These are phyloP conservation scores for Candida cerambycidarum DNA, from an alignment of 805 yeast species.

Conservation along the genomic window DNA sequence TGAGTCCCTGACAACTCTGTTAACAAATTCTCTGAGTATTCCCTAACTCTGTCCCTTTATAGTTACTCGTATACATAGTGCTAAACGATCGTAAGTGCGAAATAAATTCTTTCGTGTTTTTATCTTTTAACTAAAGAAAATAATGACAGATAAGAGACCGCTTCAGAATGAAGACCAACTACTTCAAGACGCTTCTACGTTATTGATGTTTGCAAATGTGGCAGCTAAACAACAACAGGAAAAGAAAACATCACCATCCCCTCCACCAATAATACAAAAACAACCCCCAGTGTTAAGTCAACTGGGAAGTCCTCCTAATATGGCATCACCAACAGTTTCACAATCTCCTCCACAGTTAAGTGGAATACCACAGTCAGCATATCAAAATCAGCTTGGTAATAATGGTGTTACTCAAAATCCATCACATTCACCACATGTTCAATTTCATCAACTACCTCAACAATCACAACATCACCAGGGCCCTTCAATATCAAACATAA, in stretches of 20 bases:
- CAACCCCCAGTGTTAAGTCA: not conserved
- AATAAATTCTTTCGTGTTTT: constrained; percentile 4
- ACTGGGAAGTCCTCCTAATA: not conserved
- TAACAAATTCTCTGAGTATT: not conserved
- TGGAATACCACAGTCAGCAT: constrained; percentile 2
- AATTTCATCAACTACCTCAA: not conserved
- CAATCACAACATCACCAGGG: not conserved
- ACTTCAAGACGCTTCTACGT: constrained; percentile 60
- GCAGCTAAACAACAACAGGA: constrained; percentile 45
- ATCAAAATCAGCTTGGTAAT: constrained; percentile 4
- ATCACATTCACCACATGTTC: constrained; percentile 2
- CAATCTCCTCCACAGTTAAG: constrained; percentile 6
- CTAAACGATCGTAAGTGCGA: constrained; percentile 10
- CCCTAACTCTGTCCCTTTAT: not conserved
- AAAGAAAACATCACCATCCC: constrained; percentile 9
- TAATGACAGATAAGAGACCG: not conserved
- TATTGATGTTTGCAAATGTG: constrained; percentile 59
- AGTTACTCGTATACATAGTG: not conserved
- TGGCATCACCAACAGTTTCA: not conserved
- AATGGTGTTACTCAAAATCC: constrained; percentile 3
- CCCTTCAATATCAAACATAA: constrained; percentile 2
- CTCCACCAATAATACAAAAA: constrained; percentile 3
- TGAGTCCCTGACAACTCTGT: too few species aligned
- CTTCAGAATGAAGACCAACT: constrained; percentile 20
- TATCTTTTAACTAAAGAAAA: not conserved